Evolutionary conservation across 192 early-diverging fungal genomes (phyloP).

Genomic region (Rhizophagus sp.): DNA sequence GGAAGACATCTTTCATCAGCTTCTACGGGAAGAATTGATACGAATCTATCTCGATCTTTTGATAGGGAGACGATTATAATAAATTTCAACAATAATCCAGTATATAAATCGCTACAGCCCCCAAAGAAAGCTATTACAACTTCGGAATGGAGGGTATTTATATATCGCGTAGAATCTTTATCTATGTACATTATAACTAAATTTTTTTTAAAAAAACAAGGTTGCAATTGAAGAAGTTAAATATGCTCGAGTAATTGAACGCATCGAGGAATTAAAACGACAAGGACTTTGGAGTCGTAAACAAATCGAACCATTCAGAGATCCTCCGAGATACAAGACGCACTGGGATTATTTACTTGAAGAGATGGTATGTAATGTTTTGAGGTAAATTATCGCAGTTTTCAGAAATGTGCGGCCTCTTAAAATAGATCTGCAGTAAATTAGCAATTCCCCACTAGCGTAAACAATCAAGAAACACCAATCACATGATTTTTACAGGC

Average conservation of each 20-base stretch:
- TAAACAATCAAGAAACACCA: too few relatives aligned
- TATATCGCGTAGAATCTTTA: slow-evolving; percentile 1
- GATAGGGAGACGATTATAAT: slow-evolving; percentile 20
- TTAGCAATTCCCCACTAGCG: too few relatives aligned
- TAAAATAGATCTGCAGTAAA: too few relatives aligned
- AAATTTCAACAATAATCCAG: slow-evolving; percentile 55
- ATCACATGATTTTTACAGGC: too few relatives aligned
- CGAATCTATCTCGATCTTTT: slow-evolving; percentile 17
- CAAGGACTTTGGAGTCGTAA: slow-evolving; percentile 70
- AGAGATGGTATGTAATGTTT: slow-evolving; percentile 64
- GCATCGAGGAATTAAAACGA: slow-evolving; percentile 72
- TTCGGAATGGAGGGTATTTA: slow-evolving; percentile 67
- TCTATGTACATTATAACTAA: background rate
- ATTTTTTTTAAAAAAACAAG: slow-evolving; percentile 33
- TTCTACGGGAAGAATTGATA: slow-evolving; percentile 28
- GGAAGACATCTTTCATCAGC: background rate
- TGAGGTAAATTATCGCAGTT: background rate
- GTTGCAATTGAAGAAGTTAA: slow-evolving; percentile 77
- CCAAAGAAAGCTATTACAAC: slow-evolving; percentile 70
- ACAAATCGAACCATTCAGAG: slow-evolving; percentile 66
- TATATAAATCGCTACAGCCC: slow-evolving; percentile 59
- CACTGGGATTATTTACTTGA: slow-evolving; percentile 80
- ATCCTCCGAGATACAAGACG: slow-evolving; percentile 56
- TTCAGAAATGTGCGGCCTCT: background rate
- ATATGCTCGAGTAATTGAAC: slow-evolving; percentile 59